Evolutionary conservation across 2,329 filamentous ascomycete genomes (phyloP), one percentile per base, ranked within the genome.

Genomic region (Waltergamsia citrina): DNA sequence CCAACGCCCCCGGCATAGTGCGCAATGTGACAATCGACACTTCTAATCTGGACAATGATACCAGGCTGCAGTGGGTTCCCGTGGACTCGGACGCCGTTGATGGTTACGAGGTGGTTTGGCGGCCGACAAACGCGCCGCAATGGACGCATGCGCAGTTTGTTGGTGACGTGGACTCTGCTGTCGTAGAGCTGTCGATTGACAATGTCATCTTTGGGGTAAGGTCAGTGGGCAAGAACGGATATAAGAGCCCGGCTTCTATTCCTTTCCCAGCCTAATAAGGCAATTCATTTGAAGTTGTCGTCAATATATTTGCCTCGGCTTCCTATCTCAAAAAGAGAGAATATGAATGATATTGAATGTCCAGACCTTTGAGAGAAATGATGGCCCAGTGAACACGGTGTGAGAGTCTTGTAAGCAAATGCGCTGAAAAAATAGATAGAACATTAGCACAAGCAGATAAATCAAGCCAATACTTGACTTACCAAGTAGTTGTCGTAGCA

Each of bases 201-300:
- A 71, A 74, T 51, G 65, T 71, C 10, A 62, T 71, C 17, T 74
- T 76, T 51, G 71, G 73, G 0, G 57, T 76, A 0, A 53, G 71
- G 41, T 58, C 67, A 15, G 65, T 70, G 5, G 65, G 65, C 0
- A 56, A 43, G 38, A 64, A 68, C 47, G 68, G 68, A n/a, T 64
- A 60, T 36, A 68, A 60, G 51, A 67, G 63, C 45, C 65, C 64
- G 4, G 65, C 63, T 33, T 57, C 59, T 3, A 64, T 61, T 43
- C 46, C 44, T 6, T 46, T 44, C 33, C 44, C 44, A 12, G 35
- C 23, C 2, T 25, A 25, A n/a, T n/a, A n/a, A n/a, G n/a, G n/a
- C n/a, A n/a, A n/a, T n/a, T n/a, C n/a, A n/a, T n/a, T n/a, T n/a
- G n/a, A n/a, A n/a, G n/a, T n/a, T n/a, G n/a, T n/a, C n/a, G n/a